phyloP scores from a whole-genome alignment of 768 basidiomycete genomes.

The Clavulina sp. region DNA sequence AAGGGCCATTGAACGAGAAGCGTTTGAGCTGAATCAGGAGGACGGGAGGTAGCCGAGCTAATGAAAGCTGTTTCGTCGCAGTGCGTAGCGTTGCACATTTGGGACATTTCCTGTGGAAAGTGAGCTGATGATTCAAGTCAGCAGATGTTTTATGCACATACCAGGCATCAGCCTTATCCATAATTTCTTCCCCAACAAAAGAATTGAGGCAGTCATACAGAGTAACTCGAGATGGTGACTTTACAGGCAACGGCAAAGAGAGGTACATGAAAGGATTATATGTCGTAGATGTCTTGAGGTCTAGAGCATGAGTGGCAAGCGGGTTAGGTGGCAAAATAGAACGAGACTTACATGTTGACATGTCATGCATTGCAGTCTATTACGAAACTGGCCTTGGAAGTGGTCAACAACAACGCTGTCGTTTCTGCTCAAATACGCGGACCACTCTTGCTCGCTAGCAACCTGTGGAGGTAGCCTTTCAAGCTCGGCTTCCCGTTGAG shows the following conservation, averaged over 20 bases:
- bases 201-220: constrained; percentile 72
- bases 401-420: constrained; percentile 91
- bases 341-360: constrained; percentile 54
- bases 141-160: constrained; percentile 22
- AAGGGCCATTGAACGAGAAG: constrained; percentile 77
- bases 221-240: constrained; percentile 39
- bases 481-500: constrained; percentile 73
- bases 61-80: constrained; percentile 71
- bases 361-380: constrained; percentile 72
- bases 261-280: constrained; percentile 95
- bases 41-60: constrained; percentile 86
- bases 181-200: constrained; percentile 76
- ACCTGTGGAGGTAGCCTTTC: constrained; percentile 75
- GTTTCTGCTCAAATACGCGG: constrained; percentile 71
- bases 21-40: constrained; percentile 84
- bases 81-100: constrained; percentile 77
- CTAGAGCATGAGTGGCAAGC: constrained; percentile 10
- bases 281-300: constrained; percentile 76
- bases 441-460: constrained; percentile 88
- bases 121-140: constrained; percentile 1
- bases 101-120: constrained; percentile 69
- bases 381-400: constrained; percentile 95
- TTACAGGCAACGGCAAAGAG: constrained; percentile 69
- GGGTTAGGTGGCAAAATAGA: background rate
- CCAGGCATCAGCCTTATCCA: constrained; percentile 93